These are phyloP conservation scores for Planoprotostelium fungivorum DNA, from an alignment of 78 protist genomes.

Conservation along the genomic window DNA sequence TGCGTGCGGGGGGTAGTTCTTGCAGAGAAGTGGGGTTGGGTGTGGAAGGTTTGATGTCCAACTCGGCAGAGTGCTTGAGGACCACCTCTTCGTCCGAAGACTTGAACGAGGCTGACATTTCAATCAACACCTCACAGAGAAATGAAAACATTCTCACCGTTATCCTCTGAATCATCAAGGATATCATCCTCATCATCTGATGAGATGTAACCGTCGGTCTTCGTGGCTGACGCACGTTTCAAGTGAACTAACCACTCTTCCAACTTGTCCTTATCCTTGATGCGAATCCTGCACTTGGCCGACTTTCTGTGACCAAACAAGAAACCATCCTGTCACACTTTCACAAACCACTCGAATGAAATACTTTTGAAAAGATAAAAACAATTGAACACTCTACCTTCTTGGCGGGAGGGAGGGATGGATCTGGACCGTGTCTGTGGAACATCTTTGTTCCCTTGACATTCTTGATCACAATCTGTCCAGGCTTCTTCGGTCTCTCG, in stretches of 20 bases:
- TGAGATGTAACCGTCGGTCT: not conserved
- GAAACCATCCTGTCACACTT: not conserved
- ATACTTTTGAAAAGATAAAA: too few species aligned
- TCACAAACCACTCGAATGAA: too few species aligned
- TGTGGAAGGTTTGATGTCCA: too few species aligned
- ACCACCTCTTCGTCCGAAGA: not conserved
- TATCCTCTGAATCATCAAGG: not conserved
- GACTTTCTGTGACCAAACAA: not conserved
- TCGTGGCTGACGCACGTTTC: not conserved
- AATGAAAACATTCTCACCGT: too few species aligned
- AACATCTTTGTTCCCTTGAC: not conserved
- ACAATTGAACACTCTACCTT: not conserved
- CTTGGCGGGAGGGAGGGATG: not conserved
- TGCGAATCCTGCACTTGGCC: not conserved
- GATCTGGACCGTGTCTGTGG: not conserved
- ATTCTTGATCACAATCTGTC: not conserved
- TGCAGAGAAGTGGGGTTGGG: not conserved
- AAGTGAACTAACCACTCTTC: not conserved
- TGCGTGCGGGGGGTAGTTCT: not conserved
- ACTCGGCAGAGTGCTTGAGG: too few species aligned
- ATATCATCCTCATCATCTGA: not conserved
- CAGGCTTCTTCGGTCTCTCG: not conserved
- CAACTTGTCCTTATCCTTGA: not conserved
- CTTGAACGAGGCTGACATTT: not conserved
- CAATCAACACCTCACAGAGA: too few species aligned